Percentiles rank a stretch among this genome's conserved stretches.
These are phyloP conservation scores for Clavaria fumosa DNA, from an alignment of 768 basidiomycete species.

Conservation along the genomic window DNA sequence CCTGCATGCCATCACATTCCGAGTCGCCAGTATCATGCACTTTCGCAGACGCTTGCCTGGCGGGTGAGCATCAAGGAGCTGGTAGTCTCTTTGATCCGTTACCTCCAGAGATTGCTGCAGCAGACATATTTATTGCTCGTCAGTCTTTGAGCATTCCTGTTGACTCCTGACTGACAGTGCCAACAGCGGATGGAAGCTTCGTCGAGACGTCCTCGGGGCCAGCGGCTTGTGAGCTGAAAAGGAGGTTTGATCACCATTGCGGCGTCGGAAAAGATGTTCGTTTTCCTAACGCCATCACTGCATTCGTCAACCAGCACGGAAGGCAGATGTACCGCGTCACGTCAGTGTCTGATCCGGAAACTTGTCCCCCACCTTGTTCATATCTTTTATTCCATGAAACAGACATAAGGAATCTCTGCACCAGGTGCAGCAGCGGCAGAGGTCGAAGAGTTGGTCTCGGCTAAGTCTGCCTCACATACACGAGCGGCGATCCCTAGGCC, in stretches of 20 bases:
- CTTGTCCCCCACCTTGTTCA: too few relatives aligned
- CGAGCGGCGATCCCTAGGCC: too few relatives aligned
- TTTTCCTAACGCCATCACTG: constrained; percentile 74
- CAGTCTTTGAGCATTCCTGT: constrained; percentile 17
- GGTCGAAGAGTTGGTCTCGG: constrained; percentile 29
- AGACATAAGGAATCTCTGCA: constrained; percentile 46
- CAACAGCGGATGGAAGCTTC: constrained; percentile 52
- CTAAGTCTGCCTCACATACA: constrained; percentile 23
- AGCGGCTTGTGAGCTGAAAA: constrained; percentile 66
- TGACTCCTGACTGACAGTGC: not conserved
- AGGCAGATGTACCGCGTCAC: constrained; percentile 64
- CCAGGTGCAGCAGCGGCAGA: constrained; percentile 27
- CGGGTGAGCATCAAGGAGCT: too few relatives aligned
- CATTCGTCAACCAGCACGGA: constrained; percentile 68
- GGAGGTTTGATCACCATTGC: constrained; percentile 50
- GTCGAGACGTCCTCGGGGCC: constrained; percentile 68
- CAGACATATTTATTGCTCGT: constrained; percentile 47
- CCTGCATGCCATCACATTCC: too few relatives aligned
- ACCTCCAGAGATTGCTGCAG: constrained; percentile 35
- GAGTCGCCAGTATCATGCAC: too few relatives aligned
- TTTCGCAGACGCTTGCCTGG: too few relatives aligned
- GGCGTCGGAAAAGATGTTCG: constrained; percentile 53
- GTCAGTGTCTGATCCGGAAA: constrained; percentile 26
- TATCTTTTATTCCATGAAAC: constrained; percentile 7
- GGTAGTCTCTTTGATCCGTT: constrained; percentile 23